A percentile compares a stretch with the other conserved stretches of the same genome.
These are phyloP conservation scores for Microbotryum scabiosae DNA, from an alignment of 1,284 basidiomycete genomes.

Conservation along the genomic window DNA sequence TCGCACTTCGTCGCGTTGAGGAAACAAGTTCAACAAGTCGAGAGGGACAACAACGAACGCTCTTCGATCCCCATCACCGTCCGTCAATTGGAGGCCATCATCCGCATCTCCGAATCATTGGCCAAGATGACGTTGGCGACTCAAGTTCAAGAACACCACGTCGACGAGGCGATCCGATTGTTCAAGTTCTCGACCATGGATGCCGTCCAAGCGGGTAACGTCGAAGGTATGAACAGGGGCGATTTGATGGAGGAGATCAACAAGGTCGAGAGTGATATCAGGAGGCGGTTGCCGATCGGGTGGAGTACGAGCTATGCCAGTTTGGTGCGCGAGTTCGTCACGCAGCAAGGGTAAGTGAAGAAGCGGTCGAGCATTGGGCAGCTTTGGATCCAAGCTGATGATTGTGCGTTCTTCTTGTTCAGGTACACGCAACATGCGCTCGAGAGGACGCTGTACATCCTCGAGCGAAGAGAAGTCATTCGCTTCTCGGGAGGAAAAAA, in stretches of 20 bases:
- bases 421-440: constrained; percentile 77
- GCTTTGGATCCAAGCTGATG: not conserved
- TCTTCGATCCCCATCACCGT: constrained; percentile 98
- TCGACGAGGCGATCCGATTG: constrained; percentile 93
- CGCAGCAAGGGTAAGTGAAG: constrained; percentile 70
- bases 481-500: constrained; percentile 55
- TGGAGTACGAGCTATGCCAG: constrained; percentile 96
- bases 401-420: not conserved
- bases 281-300: constrained; percentile 75
- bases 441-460: constrained; percentile 79
- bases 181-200: constrained; percentile 99
- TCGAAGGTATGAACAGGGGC: constrained; percentile 84
- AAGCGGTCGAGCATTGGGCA: not conserved
- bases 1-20: constrained; percentile 93
- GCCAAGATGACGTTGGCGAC: constrained; percentile 89
- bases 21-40: constrained; percentile 92
- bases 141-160: constrained; percentile 82
- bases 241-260: constrained; percentile 92
- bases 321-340: constrained; percentile 90
- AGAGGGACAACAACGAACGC: constrained; percentile 92
- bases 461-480: constrained; percentile 93
- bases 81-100: constrained; percentile 92
- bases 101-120: constrained; percentile 93
- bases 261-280: constrained; percentile 83
- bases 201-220: constrained; percentile 84